A percentile compares a stretch with the other conserved stretches of the same genome.
Evolutionary conservation across 108 stramenopile species (phyloP).

Genomic region (Mediolabrus comicus): DNA sequence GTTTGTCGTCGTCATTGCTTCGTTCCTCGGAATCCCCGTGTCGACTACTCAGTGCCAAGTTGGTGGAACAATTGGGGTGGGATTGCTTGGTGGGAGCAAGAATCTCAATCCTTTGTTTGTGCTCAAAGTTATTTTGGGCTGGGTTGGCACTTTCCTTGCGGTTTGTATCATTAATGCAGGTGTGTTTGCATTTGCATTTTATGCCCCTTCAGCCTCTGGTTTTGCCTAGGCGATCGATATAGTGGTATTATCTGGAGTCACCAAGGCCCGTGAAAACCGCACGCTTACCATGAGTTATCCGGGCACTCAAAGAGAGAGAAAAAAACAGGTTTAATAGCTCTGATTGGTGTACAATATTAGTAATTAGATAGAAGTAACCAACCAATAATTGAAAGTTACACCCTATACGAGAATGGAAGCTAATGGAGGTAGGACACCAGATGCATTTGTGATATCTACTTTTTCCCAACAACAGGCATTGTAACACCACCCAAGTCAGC

Average conservation of each 20-base stretch:
- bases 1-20: constrained; percentile 50
- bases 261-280: too few species aligned
- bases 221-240: background rate
- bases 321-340: too few species aligned
- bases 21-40: constrained; percentile 52
- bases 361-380: too few species aligned
- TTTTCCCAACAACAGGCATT: constrained; percentile 84
- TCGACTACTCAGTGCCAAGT: constrained; percentile 65
- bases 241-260: too few species aligned
- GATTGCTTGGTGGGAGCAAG: constrained; percentile 33
- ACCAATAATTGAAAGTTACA: too few species aligned
- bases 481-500: constrained; percentile 61
- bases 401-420: too few species aligned
- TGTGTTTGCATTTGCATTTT: constrained; percentile 15
- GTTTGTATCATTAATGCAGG: constrained; percentile 37
- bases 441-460: too few species aligned
- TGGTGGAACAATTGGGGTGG: constrained; percentile 52
- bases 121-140: constrained; percentile 31
- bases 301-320: too few species aligned
- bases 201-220: constrained; percentile 1
- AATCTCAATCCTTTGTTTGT: constrained; percentile 46
- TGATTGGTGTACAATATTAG: too few species aligned
- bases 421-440: too few species aligned
- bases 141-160: constrained; percentile 46
- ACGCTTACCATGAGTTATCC: too few species aligned